Conservation (phyloP, 805 yeast species). For the Candida pseudoglaebosa region DNA sequence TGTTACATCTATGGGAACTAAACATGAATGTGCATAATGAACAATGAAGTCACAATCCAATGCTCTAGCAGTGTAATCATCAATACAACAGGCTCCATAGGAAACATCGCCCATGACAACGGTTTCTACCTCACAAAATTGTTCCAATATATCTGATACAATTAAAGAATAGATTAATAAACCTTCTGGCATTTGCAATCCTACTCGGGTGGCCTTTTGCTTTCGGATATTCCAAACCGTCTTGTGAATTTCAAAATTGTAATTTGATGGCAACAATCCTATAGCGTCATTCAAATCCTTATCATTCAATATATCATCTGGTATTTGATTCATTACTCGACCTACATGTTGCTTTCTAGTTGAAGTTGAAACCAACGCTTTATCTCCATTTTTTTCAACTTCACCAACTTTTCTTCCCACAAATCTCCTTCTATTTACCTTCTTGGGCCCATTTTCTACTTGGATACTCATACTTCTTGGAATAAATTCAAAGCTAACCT, state of each 20-base stretch:
- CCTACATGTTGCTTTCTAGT: constrained; percentile 38
- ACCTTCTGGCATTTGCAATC: constrained; percentile 98
- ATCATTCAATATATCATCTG: constrained; percentile 78
- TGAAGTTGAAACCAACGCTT: constrained; percentile 23
- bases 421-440: constrained; percentile 54
- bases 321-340: constrained; percentile 79
- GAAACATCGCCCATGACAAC: constrained; percentile 98
- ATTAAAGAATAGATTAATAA: constrained; percentile 81
- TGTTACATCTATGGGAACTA: constrained; percentile 93
- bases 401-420: constrained; percentile 47
- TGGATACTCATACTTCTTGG: neutral
- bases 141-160: constrained; percentile 88
- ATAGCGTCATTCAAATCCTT: constrained; percentile 81
- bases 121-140: constrained; percentile 82
- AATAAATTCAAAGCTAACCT: neutral
- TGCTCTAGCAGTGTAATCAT: constrained; percentile 91
- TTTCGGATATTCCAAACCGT: constrained; percentile 90
- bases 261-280: constrained; percentile 77
- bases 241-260: constrained; percentile 93
- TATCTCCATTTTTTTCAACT: constrained; percentile 9
- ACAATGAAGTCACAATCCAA: constrained; percentile 91
- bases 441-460: constrained; percentile 6
- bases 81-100: constrained; percentile 98
- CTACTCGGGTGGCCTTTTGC: constrained; percentile 73
- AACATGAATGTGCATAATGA: constrained; percentile 96